Percentiles rank a stretch among this genome's conserved stretches.
Conservation (phyloP, 164 flowering plant species). For the Chimonanthus salicifolius region DNA sequence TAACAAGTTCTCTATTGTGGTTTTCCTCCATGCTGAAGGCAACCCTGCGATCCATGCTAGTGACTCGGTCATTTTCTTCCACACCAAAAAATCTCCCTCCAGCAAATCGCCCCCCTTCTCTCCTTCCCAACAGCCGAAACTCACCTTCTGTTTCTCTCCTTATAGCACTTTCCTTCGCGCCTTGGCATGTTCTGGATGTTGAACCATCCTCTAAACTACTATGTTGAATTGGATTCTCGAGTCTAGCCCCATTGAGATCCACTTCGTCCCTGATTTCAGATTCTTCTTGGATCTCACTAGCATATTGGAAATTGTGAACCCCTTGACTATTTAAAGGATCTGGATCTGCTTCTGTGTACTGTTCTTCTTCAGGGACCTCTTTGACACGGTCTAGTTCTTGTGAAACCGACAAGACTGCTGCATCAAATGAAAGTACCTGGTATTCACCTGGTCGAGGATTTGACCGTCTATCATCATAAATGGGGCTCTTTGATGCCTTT, state of each 20-base stretch:
- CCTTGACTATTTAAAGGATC: conserved; percentile 9
- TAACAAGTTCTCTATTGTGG: conserved; percentile 29
- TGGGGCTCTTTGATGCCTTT: conserved; percentile 30
- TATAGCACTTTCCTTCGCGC: conserved; percentile 59
- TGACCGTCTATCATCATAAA: conserved; percentile 32
- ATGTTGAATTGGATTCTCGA: conserved; percentile 10
- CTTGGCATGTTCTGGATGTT: conserved; percentile 34
- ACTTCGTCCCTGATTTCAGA: conserved; percentile 20
- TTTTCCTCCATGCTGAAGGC: conserved; percentile 75
- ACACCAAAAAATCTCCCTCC: conserved; percentile 70
- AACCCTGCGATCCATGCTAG: conserved; percentile 66
- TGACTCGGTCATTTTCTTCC: conserved; percentile 56
- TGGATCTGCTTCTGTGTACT: conserved; percentile 15
- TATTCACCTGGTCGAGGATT: conserved; percentile 25
- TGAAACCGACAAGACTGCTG: conserved; percentile 49
- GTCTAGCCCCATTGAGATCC: conserved; percentile 6
- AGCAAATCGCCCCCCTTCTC: conserved; percentile 37
- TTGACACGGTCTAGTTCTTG: conserved; percentile 41
- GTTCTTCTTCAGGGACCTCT: conserved; percentile 47
- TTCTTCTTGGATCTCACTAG: conserved; percentile 37
- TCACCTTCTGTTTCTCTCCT: conserved; percentile 98
- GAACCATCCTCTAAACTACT: conserved; percentile 21
- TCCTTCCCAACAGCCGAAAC: conserved; percentile 69
- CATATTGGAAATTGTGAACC: conserved; percentile 17
- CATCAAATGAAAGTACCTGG: conserved; percentile 52